Conservation (phyloP, 2,329 filamentous ascomycete genomes). For the Claviceps maximensis region DNA sequence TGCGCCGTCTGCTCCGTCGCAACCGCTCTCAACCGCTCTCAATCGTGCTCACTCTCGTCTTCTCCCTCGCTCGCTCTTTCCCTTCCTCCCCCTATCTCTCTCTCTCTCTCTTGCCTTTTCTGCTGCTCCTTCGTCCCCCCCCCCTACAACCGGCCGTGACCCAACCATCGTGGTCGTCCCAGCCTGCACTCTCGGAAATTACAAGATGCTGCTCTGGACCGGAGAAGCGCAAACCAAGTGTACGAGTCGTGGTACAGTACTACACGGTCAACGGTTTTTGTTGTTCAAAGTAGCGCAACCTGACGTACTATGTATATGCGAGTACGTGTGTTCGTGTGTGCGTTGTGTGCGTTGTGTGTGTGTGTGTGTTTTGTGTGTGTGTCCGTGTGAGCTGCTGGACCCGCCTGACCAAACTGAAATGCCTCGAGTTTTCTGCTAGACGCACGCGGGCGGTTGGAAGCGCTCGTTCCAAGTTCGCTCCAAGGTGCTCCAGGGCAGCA, state of each 20-base stretch:
- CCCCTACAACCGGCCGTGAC: not conserved
- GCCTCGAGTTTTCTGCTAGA: not conserved
- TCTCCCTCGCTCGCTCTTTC: not conserved
- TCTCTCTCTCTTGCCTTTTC: not conserved
- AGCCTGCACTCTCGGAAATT: not conserved
- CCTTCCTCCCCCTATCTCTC: not conserved
- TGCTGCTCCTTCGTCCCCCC: not conserved
- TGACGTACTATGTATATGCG: too few species aligned
- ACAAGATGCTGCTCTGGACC: not conserved
- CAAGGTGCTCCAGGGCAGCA: not conserved
- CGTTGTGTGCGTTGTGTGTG: not conserved
- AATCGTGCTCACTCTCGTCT: not conserved
- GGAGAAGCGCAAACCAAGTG: not conserved
- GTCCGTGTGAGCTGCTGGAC: not conserved
- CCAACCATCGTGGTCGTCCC: not conserved
- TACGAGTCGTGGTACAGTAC: not conserved
- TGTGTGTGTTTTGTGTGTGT: not conserved
- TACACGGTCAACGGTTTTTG: not conserved
- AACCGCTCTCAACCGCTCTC: not conserved
- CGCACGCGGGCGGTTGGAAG: not conserved
- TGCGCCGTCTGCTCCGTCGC: not conserved
- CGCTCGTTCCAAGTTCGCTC: not conserved
- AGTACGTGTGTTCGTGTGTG: too few species aligned
- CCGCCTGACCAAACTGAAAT: not conserved
- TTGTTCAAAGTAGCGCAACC: not conserved